Conservation (phyloP, 352 stramenopile genomes). For the Phytophthora litchii region DNA sequence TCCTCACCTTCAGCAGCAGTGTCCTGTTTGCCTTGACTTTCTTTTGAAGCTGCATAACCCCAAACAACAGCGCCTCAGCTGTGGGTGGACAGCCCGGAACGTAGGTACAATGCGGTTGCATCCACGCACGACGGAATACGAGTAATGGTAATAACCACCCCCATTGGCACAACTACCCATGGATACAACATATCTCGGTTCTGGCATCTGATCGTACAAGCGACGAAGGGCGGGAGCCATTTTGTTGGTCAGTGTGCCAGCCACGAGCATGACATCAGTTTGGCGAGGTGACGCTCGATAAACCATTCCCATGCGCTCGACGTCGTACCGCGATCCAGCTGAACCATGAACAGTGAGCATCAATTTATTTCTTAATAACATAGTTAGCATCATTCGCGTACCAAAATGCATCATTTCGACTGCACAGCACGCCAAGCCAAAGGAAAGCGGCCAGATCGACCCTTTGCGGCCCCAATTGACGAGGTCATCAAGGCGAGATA, state of each 20-base stretch:
- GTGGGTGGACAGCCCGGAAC: conserved; percentile 93
- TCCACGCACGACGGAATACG: conserved; percentile 96
- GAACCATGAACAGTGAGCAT: not conserved
- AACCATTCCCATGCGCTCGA: conserved; percentile 99
- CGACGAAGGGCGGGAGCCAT: conserved; percentile 98
- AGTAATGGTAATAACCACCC: conserved; percentile 95
- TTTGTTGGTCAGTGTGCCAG: conserved; percentile 99
- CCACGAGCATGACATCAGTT: conserved; percentile 99
- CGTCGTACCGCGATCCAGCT: conserved; percentile 93
- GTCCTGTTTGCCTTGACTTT: conserved; percentile 20
- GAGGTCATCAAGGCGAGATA: conserved; percentile 97
- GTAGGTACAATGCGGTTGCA: conserved; percentile 97
- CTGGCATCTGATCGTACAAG: conserved; percentile 99
- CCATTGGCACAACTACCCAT: conserved; percentile 99
- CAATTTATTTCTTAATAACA: no score
- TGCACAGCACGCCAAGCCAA: conserved; percentile 99
- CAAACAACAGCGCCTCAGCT: conserved; percentile 15
- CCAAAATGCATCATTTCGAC: conserved; percentile 99
- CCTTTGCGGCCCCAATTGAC: conserved; percentile 98
- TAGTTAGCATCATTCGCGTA: conserved; percentile 37
- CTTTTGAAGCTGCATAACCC: conserved; percentile 21
- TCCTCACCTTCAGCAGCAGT: conserved; percentile 18
- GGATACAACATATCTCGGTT: conserved; percentile 98
- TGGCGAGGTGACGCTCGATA: conserved; percentile 95
- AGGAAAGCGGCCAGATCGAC: conserved; percentile 99